These are phyloP conservation scores for Omphalotus guepiniiformis DNA, from an alignment of 768 basidiomycete species.

Conservation along the genomic window DNA sequence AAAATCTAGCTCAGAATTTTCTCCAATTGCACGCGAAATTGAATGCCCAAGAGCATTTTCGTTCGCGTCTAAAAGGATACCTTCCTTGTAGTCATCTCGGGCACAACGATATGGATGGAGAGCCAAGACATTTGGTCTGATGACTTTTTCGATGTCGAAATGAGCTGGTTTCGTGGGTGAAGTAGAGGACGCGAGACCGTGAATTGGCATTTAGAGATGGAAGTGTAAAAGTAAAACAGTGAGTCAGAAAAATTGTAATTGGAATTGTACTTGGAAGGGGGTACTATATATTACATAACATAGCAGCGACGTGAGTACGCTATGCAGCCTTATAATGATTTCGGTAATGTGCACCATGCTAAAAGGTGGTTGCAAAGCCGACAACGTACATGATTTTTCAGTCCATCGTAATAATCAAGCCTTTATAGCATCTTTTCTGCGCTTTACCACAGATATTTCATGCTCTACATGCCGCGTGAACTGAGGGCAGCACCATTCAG, in stretches of 20 bases:
- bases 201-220: slow-evolving; percentile 60
- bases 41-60: slow-evolving; percentile 94
- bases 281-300: neutral
- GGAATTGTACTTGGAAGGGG: neutral
- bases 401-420: no score
- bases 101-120: slow-evolving; percentile 94
- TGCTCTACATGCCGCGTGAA: no score
- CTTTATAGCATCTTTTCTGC: no score
- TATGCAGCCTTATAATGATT: no score
- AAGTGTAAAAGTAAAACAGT: neutral
- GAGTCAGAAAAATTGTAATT: neutral
- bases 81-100: slow-evolving; percentile 88
- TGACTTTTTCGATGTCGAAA: slow-evolving; percentile 78
- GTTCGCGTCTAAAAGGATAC: slow-evolving; percentile 94
- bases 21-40: slow-evolving; percentile 40
- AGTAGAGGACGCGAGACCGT: slow-evolving; percentile 46
- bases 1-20: slow-evolving; percentile 28
- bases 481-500: no score
- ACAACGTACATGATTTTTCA: neutral
- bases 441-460: no score
- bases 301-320: no score
- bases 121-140: slow-evolving; percentile 91
- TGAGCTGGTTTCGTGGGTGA: slow-evolving; percentile 60
- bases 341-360: no score
- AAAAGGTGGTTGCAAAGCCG: no score